Evolutionary conservation across 371 early-diverging fungal species (phyloP), one percentile per base, ranked within the genome.

Genomic region (Rhizopus microsporus): DNA sequence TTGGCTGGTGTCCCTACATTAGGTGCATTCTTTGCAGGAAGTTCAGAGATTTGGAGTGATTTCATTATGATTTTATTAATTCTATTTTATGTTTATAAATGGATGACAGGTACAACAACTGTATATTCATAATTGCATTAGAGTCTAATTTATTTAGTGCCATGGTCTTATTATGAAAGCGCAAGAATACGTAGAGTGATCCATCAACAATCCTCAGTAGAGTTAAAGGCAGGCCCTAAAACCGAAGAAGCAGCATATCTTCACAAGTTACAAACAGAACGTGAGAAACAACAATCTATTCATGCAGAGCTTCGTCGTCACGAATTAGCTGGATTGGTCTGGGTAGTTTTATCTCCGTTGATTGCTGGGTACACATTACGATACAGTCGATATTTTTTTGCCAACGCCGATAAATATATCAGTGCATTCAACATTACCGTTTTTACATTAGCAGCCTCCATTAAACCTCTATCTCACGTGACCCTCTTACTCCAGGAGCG

Each of bases 81-180:
- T 46, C 71, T 81, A 7, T 85, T 80, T 61, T 88, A 85, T 63
- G 78, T 86, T 40, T 86, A 84, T 59, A 81, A 83, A 68, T 82
- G 86, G 71, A 80, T 88, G 52, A 86, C 85, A 77, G 88, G 88
- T 84, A 82, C 29, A 46, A 23, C 29, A 23, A 46, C 3, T 7
- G 34, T 10, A n/a, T 49, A n/a, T 31, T 3, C 23, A 53, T 31
- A 29, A 3, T 12, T 46, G 16, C 15, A 5, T 23, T 1, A 23
- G 23, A 23, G 7, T 29, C 29, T 5, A 46, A 46, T 4, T 5
- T n/a, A 0, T 29, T 13, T 46, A 87, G 86, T 84, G 4, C 88
- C 88, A 10, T 88, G 88, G 88, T 76, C 82, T 32, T 75, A 86
- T 44, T 88, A 88, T 59, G 82, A 85, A 63, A 80, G 87, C 48